A percentile compares a stretch with the other conserved stretches of the same genome.
Evolutionary conservation across 129 eudicot species (phyloP).

Genomic region (Scalesia atractyloides): DNA sequence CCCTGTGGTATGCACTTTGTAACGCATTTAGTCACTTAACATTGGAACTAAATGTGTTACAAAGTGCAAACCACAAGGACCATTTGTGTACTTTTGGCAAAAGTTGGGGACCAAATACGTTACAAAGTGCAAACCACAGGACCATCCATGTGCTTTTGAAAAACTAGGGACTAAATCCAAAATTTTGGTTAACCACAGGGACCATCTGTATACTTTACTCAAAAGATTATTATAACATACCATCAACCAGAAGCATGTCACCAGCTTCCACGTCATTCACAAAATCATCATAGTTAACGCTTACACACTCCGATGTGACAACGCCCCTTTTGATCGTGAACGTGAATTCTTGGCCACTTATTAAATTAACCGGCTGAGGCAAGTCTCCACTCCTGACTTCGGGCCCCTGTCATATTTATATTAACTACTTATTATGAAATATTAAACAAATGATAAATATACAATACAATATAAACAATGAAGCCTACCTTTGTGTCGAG

Average conservation of each 20-base stretch:
- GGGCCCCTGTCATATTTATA: slow-evolving; percentile 63
- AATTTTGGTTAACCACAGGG: no score
- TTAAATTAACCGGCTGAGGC: slow-evolving; percentile 77
- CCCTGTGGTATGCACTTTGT: no score
- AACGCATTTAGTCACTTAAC: not conserved
- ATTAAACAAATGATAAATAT: not conserved
- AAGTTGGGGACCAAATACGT: no score
- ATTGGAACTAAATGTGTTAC: no score
- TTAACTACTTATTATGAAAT: not conserved
- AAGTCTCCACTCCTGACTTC: slow-evolving; percentile 97
- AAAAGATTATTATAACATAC: slow-evolving; percentile 39
- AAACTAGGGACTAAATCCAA: no score
- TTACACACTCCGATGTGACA: slow-evolving; percentile 85
- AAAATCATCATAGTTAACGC: slow-evolving; percentile 98
- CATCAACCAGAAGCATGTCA: slow-evolving; percentile 97
- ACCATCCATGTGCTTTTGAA: no score
- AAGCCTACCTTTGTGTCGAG: slow-evolving; percentile 79
- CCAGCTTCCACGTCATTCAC: slow-evolving; percentile 97
- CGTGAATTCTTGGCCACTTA: slow-evolving; percentile 81
- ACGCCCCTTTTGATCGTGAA: slow-evolving; percentile 90
- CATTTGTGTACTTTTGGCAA: no score
- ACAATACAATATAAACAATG: not conserved
- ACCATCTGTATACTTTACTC: no score
- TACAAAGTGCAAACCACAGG: no score
- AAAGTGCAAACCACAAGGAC: no score